These are phyloP conservation scores for Biscogniauxia sp. DNA, from an alignment of 2,329 filamentous ascomycete genomes.

Conservation along the genomic window DNA sequence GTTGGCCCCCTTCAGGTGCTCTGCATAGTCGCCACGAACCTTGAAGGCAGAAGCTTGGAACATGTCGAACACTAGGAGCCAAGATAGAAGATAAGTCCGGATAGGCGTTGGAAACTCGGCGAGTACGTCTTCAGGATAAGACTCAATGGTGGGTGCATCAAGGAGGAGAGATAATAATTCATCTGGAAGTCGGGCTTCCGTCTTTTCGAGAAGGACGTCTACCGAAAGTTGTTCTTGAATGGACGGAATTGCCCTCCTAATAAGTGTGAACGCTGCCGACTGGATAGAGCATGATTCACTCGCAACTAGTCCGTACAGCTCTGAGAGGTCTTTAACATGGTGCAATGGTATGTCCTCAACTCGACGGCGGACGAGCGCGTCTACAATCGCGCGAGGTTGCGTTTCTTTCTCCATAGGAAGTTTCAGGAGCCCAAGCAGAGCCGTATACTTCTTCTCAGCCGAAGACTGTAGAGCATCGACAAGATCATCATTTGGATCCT, in stretches of 20 bases:
- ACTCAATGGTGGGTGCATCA: constrained; percentile 70
- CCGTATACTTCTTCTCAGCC: constrained; percentile 52
- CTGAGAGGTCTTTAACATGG: constrained; percentile 60
- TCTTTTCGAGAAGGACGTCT: constrained; percentile 70
- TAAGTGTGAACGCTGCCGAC: constrained; percentile 73
- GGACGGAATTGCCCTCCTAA: constrained; percentile 76
- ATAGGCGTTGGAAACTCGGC: constrained; percentile 67
- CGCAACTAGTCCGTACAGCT: constrained; percentile 73
- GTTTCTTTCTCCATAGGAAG: constrained; percentile 45
- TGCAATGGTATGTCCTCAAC: constrained; percentile 62
- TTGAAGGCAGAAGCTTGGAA: constrained; percentile 76
- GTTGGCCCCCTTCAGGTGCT: constrained; percentile 72
- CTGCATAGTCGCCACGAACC: constrained; percentile 76
- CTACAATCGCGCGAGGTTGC: constrained; percentile 72
- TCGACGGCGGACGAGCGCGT: constrained; percentile 69
- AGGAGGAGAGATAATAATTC: constrained; percentile 82
- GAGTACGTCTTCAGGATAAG: constrained; percentile 63
- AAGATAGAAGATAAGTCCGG: constrained; percentile 80
- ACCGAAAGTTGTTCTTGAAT: constrained; percentile 80
- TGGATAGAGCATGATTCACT: constrained; percentile 75
- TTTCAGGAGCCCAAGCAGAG: constrained; percentile 63
- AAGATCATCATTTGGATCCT: constrained; percentile 83
- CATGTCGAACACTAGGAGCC: constrained; percentile 87
- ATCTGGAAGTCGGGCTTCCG: constrained; percentile 69
- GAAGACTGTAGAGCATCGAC: constrained; percentile 67